Base-by-base conservation (phyloP, 371 early-diverging fungal species). In the Syncephalastrum monosporum region DNA sequence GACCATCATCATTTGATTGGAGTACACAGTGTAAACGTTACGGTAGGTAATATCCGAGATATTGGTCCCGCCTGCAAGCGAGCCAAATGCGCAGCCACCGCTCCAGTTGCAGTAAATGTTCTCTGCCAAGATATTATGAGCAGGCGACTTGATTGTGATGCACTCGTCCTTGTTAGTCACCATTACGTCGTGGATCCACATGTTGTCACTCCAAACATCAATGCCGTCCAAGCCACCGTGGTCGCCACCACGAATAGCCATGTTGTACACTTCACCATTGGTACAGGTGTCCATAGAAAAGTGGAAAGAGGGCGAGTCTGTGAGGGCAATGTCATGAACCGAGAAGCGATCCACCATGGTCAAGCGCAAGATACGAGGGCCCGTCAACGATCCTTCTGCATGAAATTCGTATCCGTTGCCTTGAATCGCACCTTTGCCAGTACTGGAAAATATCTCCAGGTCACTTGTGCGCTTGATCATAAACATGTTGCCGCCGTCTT, bases 1-100 rank as follows among this genome's bases (percentile, higher is more conserved):
- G 42, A 52, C 33, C 52, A 52, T 52, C 52, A 52, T 52, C 52
- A 52, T 52, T 19, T 52, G 52, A 17, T 52, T 52, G 14, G 52
- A 41, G 0, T 13, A 2, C 38, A 12, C 10, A 19, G 42, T 52
- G 25, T 52, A 52, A 0, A 52, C 42, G 19, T 52, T 52, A 0
- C 52, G 52, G 25, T 52, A 52, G 6, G 52, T 52, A 15, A 52
- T 42, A 19, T 52, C 52, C 14, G 42, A 16, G 12, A 52, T 52
- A n/a, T 52, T 52, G 14, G 19, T 52, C 3, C 52, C 52, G 19
- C 19, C 42, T 10, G 17, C 52, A 5, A 52, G 29, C 21, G 52
- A 52, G 5, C 52, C 52, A 21, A 52, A 52, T 3, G 52, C 52
- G 24, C 42, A 29, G 16, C 42, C 52, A 38, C 52, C 52, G 24